Evolutionary conservation across 345 rosid species (phyloP).

Genomic region (Ceriops decandra): DNA sequence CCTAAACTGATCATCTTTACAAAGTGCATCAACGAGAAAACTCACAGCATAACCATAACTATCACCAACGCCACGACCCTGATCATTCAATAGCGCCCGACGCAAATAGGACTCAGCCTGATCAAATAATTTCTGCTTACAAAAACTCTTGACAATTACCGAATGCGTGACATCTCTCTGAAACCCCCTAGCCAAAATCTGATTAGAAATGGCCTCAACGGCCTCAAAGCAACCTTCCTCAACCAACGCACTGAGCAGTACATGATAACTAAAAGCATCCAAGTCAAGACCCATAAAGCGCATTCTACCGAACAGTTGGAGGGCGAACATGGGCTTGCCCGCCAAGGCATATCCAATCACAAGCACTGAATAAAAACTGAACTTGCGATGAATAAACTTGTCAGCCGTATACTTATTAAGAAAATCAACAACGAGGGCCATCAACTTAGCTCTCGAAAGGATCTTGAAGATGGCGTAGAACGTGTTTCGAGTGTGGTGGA

Average conservation of each 20-base stretch:
- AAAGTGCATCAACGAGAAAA: constrained; percentile 48
- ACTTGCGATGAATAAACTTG: constrained; percentile 9
- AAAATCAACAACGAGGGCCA: constrained; percentile 43
- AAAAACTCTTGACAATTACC: constrained; percentile 56
- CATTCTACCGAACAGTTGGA: constrained; percentile 69
- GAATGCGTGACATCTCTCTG: constrained; percentile 42
- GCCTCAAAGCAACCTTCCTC: constrained; percentile 55
- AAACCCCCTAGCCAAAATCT: constrained; percentile 55
- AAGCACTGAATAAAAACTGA: constrained; percentile 47
- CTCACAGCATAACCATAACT: constrained; percentile 30
- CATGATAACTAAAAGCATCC: constrained; percentile 55
- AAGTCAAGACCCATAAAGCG: constrained; percentile 73
- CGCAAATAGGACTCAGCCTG: constrained; percentile 57
- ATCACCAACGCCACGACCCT: neutral
- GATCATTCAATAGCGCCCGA: constrained; percentile 12
- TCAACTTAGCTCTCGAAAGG: constrained; percentile 45
- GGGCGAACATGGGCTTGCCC: constrained; percentile 63
- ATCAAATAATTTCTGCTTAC: constrained; percentile 51
- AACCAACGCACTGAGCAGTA: constrained; percentile 68
- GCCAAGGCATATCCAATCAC: constrained; percentile 76
- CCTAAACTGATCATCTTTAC: constrained; percentile 38
- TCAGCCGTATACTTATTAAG: constrained; percentile 28
- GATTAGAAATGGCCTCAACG: constrained; percentile 40
- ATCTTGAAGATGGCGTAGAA: constrained; percentile 68
- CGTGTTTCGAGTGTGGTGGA: constrained; percentile 57